phyloP scores from a whole-genome alignment of 257 asterid genomes.

The Gynochthodes officinalis region DNA sequence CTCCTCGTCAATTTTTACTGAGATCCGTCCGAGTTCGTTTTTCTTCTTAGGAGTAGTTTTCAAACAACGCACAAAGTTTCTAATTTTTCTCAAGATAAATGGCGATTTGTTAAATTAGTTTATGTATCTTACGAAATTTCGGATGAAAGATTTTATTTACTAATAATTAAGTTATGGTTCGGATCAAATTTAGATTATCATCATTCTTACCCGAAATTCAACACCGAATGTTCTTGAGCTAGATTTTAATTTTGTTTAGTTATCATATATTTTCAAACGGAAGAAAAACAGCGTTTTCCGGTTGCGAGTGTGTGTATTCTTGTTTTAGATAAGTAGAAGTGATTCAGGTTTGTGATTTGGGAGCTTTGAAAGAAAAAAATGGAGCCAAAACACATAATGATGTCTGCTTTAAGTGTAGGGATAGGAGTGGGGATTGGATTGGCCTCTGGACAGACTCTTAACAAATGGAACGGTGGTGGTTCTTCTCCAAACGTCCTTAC shows the following conservation, averaged over 20 bases:
- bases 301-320: too few relatives aligned
- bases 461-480: slow-evolving; percentile 41
- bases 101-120: neutral
- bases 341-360: too few relatives aligned
- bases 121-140: neutral
- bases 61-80: too few relatives aligned
- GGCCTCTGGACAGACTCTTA: slow-evolving; percentile 63
- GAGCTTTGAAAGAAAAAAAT: slow-evolving; percentile 18
- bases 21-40: neutral
- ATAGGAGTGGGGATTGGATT: slow-evolving; percentile 72
- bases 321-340: too few relatives aligned
- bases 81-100: neutral
- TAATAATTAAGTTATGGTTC: neutral
- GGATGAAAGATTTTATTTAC: neutral
- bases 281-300: neutral
- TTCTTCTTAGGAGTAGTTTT: too few relatives aligned
- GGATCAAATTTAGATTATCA: neutral
- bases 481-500: slow-evolving; percentile 30
- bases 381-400: slow-evolving; percentile 65
- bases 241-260: too few relatives aligned
- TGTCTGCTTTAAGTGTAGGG: slow-evolving; percentile 79
- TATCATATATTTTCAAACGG: neutral
- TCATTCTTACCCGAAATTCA: too few relatives aligned
- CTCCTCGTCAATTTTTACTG: too few relatives aligned
- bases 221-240: neutral